These are phyloP conservation scores for Saccharomyces hybrid DNA, from an alignment of 1,139 yeast genomes.

Conservation along the genomic window DNA sequence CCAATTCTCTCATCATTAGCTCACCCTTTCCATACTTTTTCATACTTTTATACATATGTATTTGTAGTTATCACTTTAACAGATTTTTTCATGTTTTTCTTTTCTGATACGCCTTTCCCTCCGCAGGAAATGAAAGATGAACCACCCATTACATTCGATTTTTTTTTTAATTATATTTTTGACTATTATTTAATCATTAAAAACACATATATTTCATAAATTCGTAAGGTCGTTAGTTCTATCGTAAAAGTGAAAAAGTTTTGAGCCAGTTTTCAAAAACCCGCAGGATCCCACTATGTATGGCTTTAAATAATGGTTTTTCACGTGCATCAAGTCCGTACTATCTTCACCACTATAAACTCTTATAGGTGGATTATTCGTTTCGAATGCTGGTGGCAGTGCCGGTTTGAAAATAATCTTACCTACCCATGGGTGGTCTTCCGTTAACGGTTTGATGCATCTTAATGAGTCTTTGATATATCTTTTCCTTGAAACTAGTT, in stretches of 20 bases:
- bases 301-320: constrained; percentile 20
- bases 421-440: constrained; percentile 50
- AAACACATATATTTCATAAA: neutral
- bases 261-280: constrained; percentile 10
- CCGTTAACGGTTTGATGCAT: constrained; percentile 48
- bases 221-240: neutral
- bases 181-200: neutral
- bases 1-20: neutral
- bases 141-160: neutral
- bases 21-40: neutral
- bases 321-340: constrained; percentile 5
- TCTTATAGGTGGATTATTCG: constrained; percentile 24
- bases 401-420: constrained; percentile 42
- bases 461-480: constrained; percentile 46
- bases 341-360: constrained; percentile 3
- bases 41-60: neutral
- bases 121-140: no score
- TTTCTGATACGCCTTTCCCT: neutral
- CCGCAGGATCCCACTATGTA: constrained; percentile 24
- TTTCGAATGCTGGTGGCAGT: constrained; percentile 23
- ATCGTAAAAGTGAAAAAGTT: neutral
- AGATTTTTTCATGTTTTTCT: neutral
- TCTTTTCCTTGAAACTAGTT: constrained; percentile 37
- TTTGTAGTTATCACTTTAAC: neutral
- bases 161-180: neutral